Conservation (phyloP, 108 stramenopile genomes). For the Aureococcus anophagefferens region DNA sequence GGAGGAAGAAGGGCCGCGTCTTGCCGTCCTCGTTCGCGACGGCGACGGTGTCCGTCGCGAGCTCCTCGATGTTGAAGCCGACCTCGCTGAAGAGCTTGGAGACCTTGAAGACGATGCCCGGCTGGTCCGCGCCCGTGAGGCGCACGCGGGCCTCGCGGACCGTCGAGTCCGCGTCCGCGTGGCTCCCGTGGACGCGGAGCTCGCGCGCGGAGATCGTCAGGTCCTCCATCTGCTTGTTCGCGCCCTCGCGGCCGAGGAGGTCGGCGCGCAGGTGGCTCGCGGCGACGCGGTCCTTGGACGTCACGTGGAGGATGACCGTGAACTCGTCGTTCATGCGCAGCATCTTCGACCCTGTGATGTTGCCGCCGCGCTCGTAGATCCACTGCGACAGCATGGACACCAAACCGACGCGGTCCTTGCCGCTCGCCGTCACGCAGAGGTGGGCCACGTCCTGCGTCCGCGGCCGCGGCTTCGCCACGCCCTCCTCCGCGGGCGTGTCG, state of each 20-base stretch:
- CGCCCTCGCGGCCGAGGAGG: neutral
- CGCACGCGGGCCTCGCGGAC: neutral
- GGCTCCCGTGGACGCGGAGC: neutral
- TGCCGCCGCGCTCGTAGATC: constrained; percentile 60
- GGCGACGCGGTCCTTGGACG: neutral
- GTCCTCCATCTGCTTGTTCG: neutral
- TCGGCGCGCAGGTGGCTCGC: neutral
- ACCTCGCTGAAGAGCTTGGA: neutral
- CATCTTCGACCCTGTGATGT: constrained; percentile 70
- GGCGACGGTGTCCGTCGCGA: neutral
- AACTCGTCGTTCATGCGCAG: constrained; percentile 68
- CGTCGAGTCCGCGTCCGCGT: too few relatives aligned
- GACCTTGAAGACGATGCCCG: neutral
- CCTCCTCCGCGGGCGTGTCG: constrained; percentile 4
- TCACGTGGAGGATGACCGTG: constrained; percentile 68
- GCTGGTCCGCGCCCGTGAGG: neutral
- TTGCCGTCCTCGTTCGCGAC: neutral
- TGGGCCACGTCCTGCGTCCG: constrained; percentile 32
- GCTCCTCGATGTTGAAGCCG: neutral
- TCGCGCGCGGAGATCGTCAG: neutral
- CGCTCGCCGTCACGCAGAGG: constrained; percentile 59
- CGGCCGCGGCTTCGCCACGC: constrained; percentile 24
- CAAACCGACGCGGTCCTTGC: constrained; percentile 55
- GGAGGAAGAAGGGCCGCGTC: neutral
- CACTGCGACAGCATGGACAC: constrained; percentile 54